phyloP scores from a whole-genome alignment of 495 filamentous ascomycete species.

The Chaetomium cochliodes region DNA sequence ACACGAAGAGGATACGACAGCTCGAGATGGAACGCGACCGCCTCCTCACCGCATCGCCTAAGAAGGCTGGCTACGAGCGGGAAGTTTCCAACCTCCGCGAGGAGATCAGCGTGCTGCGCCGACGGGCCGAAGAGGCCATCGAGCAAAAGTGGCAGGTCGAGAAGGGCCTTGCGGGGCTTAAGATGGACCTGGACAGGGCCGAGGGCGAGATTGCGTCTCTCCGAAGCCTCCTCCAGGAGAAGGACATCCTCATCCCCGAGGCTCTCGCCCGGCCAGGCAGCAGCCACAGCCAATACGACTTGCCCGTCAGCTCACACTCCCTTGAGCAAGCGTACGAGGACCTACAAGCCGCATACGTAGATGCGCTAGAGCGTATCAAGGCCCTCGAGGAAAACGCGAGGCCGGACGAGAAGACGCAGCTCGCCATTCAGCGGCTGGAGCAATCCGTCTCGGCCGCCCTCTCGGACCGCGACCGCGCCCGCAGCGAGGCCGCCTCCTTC shows the following conservation, averaged over 20 bases:
- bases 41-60: constrained; percentile 66
- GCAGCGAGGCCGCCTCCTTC: constrained; percentile 58
- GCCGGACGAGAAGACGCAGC: constrained; percentile 52
- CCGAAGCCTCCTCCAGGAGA: constrained; percentile 76
- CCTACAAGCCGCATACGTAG: constrained; percentile 61
- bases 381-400: constrained; percentile 48
- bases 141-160: constrained; percentile 96
- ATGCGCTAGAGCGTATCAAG: constrained; percentile 56
- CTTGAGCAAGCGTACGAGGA: constrained; percentile 77
- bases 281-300: constrained; percentile 29
- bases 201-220: constrained; percentile 87
- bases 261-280: constrained; percentile 50
- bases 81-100: constrained; percentile 76
- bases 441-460: constrained; percentile 62
- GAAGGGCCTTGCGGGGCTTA: constrained; percentile 85
- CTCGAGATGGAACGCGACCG: constrained; percentile 77
- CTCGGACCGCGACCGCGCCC: constrained; percentile 69
- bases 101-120: constrained; percentile 80
- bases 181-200: constrained; percentile 95
- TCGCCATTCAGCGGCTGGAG: constrained; percentile 62
- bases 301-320: constrained; percentile 63
- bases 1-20: constrained; percentile 68
- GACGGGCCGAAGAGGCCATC: constrained; percentile 91
- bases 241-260: constrained; percentile 72
- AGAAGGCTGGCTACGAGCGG: constrained; percentile 72